Percentiles rank a stretch among this genome's conserved stretches.
These are phyloP conservation scores for Penicillium fuscoglaucum DNA, from an alignment of 2,329 filamentous ascomycete species.

Conservation along the genomic window DNA sequence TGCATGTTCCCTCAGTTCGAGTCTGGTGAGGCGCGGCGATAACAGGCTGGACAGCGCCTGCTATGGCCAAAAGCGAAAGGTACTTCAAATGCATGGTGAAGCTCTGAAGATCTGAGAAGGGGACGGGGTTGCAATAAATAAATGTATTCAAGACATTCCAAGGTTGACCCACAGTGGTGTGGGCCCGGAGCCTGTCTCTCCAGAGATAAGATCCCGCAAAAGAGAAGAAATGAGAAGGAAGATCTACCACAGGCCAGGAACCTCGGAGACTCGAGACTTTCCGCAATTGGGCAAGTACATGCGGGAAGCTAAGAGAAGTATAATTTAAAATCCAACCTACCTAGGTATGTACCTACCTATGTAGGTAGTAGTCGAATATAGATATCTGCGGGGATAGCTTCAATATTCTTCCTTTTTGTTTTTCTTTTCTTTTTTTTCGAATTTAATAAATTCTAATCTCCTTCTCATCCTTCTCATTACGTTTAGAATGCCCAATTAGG, in stretches of 20 bases:
- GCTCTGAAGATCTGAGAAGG: neutral
- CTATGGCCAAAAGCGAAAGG: conserved; percentile 19
- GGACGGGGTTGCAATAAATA: conserved; percentile 3
- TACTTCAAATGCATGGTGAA: conserved; percentile 18
- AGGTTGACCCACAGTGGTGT: neutral
- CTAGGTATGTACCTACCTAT: too few relatives aligned
- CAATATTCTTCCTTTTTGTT: neutral
- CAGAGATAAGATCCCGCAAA: neutral
- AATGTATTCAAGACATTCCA: neutral
- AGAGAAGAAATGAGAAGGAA: too few relatives aligned
- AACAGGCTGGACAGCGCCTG: conserved; percentile 13
- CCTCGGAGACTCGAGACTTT: neutral
- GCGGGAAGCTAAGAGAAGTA: neutral
- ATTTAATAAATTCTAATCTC: neutral
- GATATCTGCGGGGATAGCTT: neutral
- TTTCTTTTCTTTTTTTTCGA: too few relatives aligned
- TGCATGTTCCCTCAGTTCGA: conserved; percentile 17
- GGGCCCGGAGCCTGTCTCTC: neutral
- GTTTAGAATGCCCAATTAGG: neutral
- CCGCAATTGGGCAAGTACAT: conserved; percentile 4
- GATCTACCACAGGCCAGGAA: too few relatives aligned
- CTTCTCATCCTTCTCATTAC: neutral
- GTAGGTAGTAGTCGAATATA: neutral
- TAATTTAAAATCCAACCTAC: neutral
- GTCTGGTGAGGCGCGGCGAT: conserved; percentile 16